Evolutionary conservation across 2,329 filamentous ascomycete genomes (phyloP).

Genomic region (Sclerotinia trifoliorum): DNA sequence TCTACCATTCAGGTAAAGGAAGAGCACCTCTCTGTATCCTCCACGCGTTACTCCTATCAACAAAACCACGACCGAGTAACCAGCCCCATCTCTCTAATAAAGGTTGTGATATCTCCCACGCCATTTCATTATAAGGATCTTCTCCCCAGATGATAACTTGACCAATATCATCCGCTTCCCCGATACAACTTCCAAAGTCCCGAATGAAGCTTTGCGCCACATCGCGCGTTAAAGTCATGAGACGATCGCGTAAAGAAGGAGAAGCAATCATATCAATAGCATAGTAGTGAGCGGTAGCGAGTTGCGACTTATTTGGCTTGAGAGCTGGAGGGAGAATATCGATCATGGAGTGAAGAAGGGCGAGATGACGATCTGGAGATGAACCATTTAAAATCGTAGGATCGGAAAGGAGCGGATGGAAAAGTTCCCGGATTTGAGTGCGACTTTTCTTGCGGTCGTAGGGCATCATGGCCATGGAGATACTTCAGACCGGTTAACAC

Average conservation of each 20-base stretch:
- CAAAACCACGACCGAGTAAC: slow-evolving; percentile 43
- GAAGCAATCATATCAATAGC: slow-evolving; percentile 47
- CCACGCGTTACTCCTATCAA: slow-evolving; percentile 45
- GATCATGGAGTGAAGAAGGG: slow-evolving; percentile 36
- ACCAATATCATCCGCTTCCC: slow-evolving; percentile 41
- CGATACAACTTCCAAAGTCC: slow-evolving; percentile 42
- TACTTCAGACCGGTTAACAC: slow-evolving; percentile 18
- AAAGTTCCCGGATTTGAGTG: slow-evolving; percentile 40
- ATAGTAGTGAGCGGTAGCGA: slow-evolving; percentile 44
- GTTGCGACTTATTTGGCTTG: slow-evolving; percentile 43
- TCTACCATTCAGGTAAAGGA: slow-evolving; percentile 40
- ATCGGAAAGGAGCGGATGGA: slow-evolving; percentile 42
- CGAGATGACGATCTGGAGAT: slow-evolving; percentile 41
- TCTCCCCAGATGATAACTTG: slow-evolving; percentile 47
- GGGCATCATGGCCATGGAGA: slow-evolving; percentile 36
- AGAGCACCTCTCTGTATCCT: slow-evolving; percentile 42
- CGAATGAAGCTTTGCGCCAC: slow-evolving; percentile 42
- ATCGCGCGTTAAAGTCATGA: slow-evolving; percentile 42
- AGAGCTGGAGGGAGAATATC: slow-evolving; percentile 40
- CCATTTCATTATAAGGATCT: slow-evolving; percentile 44
- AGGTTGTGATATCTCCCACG: slow-evolving; percentile 45
- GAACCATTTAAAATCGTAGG: slow-evolving; percentile 35
- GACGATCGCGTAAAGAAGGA: slow-evolving; percentile 42
- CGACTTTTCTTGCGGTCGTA: slow-evolving; percentile 42
- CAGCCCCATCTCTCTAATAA: slow-evolving; percentile 45